These are phyloP conservation scores for Pestalotiopsis sp. DNA, from an alignment of 2,329 filamentous ascomycete genomes.

Conservation along the genomic window DNA sequence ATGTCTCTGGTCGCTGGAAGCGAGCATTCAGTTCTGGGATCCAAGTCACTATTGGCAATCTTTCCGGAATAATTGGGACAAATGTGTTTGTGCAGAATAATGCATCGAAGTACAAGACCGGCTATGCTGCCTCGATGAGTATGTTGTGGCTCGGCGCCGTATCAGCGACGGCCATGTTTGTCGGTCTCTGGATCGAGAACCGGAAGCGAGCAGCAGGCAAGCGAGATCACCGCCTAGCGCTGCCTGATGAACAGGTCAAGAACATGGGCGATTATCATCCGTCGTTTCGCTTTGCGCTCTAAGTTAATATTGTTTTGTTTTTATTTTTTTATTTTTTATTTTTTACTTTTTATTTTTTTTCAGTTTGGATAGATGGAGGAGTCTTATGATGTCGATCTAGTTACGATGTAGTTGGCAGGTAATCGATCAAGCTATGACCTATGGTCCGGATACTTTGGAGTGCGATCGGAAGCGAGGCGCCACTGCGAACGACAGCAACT, in stretches of 20 bases:
- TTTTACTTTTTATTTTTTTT: background rate
- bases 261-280: conserved; percentile 56
- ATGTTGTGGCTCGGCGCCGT: conserved; percentile 34
- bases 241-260: conserved; percentile 37
- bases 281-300: conserved; percentile 42
- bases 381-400: background rate
- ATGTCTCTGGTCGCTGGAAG: conserved; percentile 54
- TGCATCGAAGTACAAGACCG: conserved; percentile 36
- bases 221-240: conserved; percentile 42
- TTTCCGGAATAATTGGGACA: conserved; percentile 37
- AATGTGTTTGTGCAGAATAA: conserved; percentile 36
- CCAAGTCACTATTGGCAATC: conserved; percentile 52
- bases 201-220: conserved; percentile 45
- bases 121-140: conserved; percentile 34
- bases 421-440: background rate
- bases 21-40: conserved; percentile 49
- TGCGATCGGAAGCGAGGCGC: background rate
- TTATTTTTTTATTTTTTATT: no score
- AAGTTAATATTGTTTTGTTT: background rate
- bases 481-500: background rate
- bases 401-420: background rate
- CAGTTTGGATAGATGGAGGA: background rate
- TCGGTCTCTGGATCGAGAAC: conserved; percentile 46
- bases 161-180: conserved; percentile 37
- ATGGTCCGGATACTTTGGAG: background rate